Base-by-base conservation (phyloP, 2,329 filamentous ascomycete species). In the Cryphonectria nitschkei region DNA sequence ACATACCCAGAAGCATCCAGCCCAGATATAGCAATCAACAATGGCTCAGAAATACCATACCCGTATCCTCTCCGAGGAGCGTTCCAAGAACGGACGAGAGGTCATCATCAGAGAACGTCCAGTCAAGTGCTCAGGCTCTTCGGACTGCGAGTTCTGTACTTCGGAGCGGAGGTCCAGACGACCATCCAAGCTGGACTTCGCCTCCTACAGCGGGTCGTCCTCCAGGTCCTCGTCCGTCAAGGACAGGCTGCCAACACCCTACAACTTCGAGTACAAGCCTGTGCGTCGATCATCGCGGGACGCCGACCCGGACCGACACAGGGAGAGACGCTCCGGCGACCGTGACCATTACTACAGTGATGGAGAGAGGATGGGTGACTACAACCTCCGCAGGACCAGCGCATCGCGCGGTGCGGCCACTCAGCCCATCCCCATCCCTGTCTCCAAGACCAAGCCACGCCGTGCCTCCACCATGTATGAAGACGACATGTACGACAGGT, bases 361-460 rank as follows among this genome's bases (percentile, higher is more conserved):
- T 11, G 72, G 70, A 34, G 72, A 73, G 26, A 65, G 46, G n/a
- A 69, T 72, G 26, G 58, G 61, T 9, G 71, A 72, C 62, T 72
- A 72, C 46, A 63, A 64, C 56, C 41, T 72, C n/a, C 70, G 70
- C 46, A 68, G 69, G 32, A 72, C 67, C 39, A 67, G 64, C 52
- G 63, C 43, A 14, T 67, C 68, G 19, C 70, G 70, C 39, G 46
- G 65, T 34, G 34, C 34, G 14, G 26, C 68, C 16, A 39, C 68
- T 34, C 43, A 72, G 16, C 72, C 72, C 7, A 70, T 73, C 26
- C 65, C 72, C 26, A 73, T 73, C 63, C 72, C 72, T 22, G 70
- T 73, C 60, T 70, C 72, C 58, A 68, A 66, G 50, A 19, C 68
- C 39, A 54, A 52, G 50, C 52, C 41, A 6, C 70, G 62, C 26